phyloP scores from a whole-genome alignment of 139 green algal genomes.

The Pleodorina starrii region DNA sequence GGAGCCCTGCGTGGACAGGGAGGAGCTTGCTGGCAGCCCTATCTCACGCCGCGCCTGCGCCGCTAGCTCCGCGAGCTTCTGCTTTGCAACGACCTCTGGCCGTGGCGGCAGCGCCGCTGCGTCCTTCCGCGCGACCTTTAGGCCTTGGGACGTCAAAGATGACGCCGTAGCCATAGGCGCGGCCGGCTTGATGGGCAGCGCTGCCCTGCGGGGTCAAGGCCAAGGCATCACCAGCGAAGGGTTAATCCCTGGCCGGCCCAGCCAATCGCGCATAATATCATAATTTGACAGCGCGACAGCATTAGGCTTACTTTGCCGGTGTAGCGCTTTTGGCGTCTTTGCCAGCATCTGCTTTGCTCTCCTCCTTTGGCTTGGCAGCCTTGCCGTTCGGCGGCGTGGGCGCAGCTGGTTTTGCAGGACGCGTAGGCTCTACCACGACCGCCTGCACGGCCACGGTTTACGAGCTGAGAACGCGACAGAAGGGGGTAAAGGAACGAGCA shows the following conservation, averaged over 20 bases:
- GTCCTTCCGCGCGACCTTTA: slow-evolving; percentile 26
- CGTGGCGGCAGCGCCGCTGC: slow-evolving; percentile 7
- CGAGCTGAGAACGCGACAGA: not conserved
- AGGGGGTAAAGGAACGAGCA: not conserved
- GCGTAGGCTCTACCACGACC: slow-evolving; percentile 14
- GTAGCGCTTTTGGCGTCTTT: slow-evolving; percentile 37
- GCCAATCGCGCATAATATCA: not conserved
- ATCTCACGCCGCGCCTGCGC: slow-evolving; percentile 61
- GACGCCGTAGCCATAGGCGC: not conserved
- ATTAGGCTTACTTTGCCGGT: slow-evolving; percentile 34
- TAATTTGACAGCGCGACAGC: too few relatives aligned
- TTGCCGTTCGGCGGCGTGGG: slow-evolving; percentile 48
- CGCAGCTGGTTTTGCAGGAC: slow-evolving; percentile 6
- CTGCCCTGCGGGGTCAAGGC: not conserved
- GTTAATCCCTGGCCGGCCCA: not conserved
- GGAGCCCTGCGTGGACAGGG: not conserved
- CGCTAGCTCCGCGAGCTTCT: slow-evolving; percentile 55
- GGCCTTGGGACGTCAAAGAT: not conserved
- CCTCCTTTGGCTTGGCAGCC: slow-evolving; percentile 29
- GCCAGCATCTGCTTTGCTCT: slow-evolving; percentile 12
- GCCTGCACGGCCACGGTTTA: slow-evolving; percentile 11
- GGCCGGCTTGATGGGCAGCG: not conserved
- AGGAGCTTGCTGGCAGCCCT: slow-evolving; percentile 17
- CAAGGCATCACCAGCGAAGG: not conserved
- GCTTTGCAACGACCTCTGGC: slow-evolving; percentile 25